A percentile compares a stretch with the other conserved stretches of the same genome.
phyloP scores from a whole-genome alignment of 179 eudicot species.

The Nepenthes alata region DNA sequence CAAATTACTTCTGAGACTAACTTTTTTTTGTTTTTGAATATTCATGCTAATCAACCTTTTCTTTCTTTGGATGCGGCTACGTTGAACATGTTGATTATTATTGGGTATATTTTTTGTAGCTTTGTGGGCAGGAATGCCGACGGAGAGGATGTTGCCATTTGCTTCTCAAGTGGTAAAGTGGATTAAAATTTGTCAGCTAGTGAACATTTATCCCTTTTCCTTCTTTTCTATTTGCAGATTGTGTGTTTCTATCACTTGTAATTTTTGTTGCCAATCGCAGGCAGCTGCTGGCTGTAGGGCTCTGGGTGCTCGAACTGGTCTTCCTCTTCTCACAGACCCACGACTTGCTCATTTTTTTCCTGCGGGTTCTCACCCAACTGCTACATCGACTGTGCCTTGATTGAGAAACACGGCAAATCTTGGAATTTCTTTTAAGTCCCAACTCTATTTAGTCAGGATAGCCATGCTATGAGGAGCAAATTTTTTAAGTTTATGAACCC shows the following conservation, averaged over 20 bases:
- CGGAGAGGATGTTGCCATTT: slow-evolving; percentile 83
- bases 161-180: slow-evolving; percentile 72
- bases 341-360: slow-evolving; percentile 44
- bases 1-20: too few species aligned
- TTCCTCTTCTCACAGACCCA: slow-evolving; percentile 55
- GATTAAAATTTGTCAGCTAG: neutral
- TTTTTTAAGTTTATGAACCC: too few species aligned
- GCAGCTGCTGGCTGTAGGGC: slow-evolving; percentile 81
- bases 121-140: slow-evolving; percentile 57
- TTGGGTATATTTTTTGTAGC: slow-evolving; percentile 27
- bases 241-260: too few species aligned
- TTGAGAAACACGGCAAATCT: too few species aligned
- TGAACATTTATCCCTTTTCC: neutral
- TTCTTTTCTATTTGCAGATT: too few species aligned
- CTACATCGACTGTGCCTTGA: neutral
- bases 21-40: too few species aligned
- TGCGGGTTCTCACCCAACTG: slow-evolving; percentile 5
- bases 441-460: too few species aligned
- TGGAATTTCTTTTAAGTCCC: too few species aligned
- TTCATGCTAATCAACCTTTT: too few species aligned
- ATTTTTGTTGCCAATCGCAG: slow-evolving; percentile 24
- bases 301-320: slow-evolving; percentile 83
- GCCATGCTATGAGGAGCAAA: too few species aligned
- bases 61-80: too few species aligned
- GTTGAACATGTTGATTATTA: too few species aligned